phyloP scores from a whole-genome alignment of 2,329 filamentous ascomycete genomes.

The Juglanconis juglandina region DNA sequence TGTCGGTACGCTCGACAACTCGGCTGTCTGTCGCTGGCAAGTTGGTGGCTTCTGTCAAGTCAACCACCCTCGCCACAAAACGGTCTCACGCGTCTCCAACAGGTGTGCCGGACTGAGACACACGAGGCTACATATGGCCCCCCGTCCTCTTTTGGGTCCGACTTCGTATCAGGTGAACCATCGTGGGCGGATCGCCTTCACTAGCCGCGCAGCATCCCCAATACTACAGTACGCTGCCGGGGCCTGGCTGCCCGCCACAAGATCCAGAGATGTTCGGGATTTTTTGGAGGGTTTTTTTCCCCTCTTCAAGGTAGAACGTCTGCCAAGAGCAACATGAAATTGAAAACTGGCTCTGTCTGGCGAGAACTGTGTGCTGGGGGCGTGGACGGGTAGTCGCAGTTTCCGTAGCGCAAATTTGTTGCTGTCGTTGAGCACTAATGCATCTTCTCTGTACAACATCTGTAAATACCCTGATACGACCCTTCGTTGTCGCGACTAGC shows the following conservation, averaged over 20 bases:
- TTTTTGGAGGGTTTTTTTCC: too few relatives aligned
- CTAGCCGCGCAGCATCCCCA: not conserved
- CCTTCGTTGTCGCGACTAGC: slow-evolving; percentile 3
- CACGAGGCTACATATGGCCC: not conserved
- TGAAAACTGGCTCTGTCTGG: not conserved
- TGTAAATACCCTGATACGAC: slow-evolving; percentile 1
- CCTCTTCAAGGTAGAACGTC: not conserved
- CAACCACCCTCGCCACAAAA: not conserved
- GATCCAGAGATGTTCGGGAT: not conserved
- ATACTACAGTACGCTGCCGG: not conserved
- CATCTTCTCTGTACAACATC: slow-evolving; percentile 2
- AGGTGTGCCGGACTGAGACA: not conserved
- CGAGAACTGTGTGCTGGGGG: slow-evolving; percentile 4
- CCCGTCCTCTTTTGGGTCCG: not conserved
- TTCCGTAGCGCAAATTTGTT: slow-evolving; percentile 2
- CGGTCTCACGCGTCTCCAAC: not conserved
- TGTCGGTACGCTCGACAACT: too few relatives aligned
- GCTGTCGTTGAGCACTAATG: slow-evolving; percentile 10
- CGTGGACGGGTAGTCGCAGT: not conserved
- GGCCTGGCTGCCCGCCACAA: not conserved
- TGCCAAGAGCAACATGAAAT: not conserved
- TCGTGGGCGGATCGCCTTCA: not conserved
- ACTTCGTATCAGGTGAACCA: not conserved
- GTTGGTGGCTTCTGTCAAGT: not conserved
- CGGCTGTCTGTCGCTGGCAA: too few relatives aligned